These are phyloP conservation scores for Lentinula edodes DNA, from an alignment of 768 basidiomycete species.

Conservation along the genomic window DNA sequence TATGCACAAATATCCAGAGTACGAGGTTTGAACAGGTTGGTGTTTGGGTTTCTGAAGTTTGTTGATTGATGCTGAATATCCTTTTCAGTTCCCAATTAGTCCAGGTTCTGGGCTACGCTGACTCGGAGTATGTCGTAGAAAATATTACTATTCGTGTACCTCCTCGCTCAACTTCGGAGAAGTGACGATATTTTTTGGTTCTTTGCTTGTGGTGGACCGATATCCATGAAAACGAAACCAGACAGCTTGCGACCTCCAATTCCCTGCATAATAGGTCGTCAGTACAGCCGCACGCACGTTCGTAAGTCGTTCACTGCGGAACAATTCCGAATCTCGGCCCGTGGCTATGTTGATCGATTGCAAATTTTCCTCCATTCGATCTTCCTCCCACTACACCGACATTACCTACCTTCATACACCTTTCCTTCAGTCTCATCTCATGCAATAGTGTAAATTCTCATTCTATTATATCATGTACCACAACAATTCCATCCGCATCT, in stretches of 20 bases:
- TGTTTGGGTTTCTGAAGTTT: constrained; percentile 5
- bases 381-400: not conserved
- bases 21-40: constrained; percentile 87
- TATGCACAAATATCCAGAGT: constrained; percentile 85
- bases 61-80: constrained; percentile 12
- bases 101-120: constrained; percentile 84
- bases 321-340: not conserved
- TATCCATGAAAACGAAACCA: too few species aligned
- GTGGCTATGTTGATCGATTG: constrained; percentile 1
- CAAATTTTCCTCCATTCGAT: not conserved
- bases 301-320: too few species aligned
- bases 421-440: not conserved
- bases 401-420: not conserved
- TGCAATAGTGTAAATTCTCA: constrained; percentile 5
- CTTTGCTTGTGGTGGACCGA: not conserved
- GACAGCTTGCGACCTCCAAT: too few species aligned
- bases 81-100: constrained; percentile 67
- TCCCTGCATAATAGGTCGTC: too few species aligned
- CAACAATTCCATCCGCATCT: constrained; percentile 74
- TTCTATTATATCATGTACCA: constrained; percentile 51
- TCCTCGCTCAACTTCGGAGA: constrained; percentile 18
- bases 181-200: not conserved
- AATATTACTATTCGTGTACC: constrained; percentile 77
- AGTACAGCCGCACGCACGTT: too few species aligned
- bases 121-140: constrained; percentile 96